These are phyloP conservation scores for Haberlea rhodopensis DNA, from an alignment of 257 asterid genomes.

Conservation along the genomic window DNA sequence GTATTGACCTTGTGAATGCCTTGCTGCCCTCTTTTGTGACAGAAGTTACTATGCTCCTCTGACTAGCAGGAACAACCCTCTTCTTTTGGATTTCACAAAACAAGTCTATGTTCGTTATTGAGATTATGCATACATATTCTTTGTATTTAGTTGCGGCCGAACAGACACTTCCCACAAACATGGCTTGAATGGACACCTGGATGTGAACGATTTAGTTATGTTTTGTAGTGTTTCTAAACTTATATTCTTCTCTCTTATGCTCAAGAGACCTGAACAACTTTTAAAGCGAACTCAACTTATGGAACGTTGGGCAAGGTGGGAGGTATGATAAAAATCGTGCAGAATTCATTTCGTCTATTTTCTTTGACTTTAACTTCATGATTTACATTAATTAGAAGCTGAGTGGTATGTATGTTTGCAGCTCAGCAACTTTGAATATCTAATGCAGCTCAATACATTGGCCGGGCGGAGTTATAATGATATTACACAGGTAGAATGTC, in stretches of 20 bases:
- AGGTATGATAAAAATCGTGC: conserved; percentile 56
- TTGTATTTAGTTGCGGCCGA: conserved; percentile 18
- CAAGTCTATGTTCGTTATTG: conserved; percentile 17
- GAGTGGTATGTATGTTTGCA: conserved; percentile 40
- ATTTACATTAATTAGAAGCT: conserved; percentile 23
- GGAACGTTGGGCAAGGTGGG: conserved; percentile 99
- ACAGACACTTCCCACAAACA: conserved; percentile 15
- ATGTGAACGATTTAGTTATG: conserved; percentile 19
- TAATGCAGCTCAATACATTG: conserved; percentile 97
- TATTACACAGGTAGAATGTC: conserved; percentile 73
- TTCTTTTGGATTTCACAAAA: neutral
- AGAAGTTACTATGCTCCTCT: conserved; percentile 1
- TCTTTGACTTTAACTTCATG: conserved; percentile 27
- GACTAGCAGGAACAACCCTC: neutral
- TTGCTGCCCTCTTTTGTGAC: conserved; percentile 27
- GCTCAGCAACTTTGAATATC: conserved; percentile 98
- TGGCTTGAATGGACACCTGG: conserved; percentile 17
- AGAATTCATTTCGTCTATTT: conserved; percentile 16
- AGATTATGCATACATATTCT: conserved; percentile 22
- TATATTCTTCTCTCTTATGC: conserved; percentile 29
- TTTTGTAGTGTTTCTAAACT: conserved; percentile 21
- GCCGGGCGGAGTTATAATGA: conserved; percentile 98
- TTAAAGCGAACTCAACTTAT: conserved; percentile 91
- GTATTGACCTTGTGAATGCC: conserved; percentile 41
- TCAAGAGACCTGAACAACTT: conserved; percentile 97